These are phyloP conservation scores for Fusarium xylarioides DNA, from an alignment of 2,329 filamentous ascomycete species.

Conservation along the genomic window DNA sequence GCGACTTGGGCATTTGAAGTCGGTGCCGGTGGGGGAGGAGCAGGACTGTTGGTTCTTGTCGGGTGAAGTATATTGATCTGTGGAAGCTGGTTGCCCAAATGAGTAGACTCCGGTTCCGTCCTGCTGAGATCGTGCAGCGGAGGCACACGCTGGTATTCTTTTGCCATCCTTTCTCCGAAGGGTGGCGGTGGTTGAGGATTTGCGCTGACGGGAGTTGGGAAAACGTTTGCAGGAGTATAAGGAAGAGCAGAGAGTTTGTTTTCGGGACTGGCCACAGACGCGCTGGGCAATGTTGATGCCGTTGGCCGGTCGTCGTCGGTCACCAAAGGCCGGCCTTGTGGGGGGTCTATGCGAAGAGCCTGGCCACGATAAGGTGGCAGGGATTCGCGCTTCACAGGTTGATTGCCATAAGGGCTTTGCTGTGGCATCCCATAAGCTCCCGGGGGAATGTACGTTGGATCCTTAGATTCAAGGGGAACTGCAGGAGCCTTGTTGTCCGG, in stretches of 20 bases:
- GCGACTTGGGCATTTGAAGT: constrained; percentile 61
- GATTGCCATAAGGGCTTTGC: constrained; percentile 50
- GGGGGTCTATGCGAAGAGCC: constrained; percentile 69
- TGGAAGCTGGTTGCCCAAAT: constrained; percentile 61
- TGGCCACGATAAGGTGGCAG: constrained; percentile 69
- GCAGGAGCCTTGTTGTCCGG: constrained; percentile 73
- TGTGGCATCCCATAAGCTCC: constrained; percentile 71
- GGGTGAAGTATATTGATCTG: constrained; percentile 67
- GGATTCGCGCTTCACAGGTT: constrained; percentile 63
- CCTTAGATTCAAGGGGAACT: constrained; percentile 85
- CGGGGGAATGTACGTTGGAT: constrained; percentile 69
- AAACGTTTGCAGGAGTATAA: constrained; percentile 63
- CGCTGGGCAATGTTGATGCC: constrained; percentile 67
- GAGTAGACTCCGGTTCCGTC: constrained; percentile 63
- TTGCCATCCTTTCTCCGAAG: constrained; percentile 60
- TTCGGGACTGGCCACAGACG: constrained; percentile 66
- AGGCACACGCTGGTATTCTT: constrained; percentile 69
- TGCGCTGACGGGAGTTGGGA: constrained; percentile 71
- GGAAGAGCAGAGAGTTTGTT: constrained; percentile 69
- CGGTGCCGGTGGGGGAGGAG: constrained; percentile 49
- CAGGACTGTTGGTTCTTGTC: constrained; percentile 59
- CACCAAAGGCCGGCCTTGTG: constrained; percentile 64
- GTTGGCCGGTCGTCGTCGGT: constrained; percentile 68
- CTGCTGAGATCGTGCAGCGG: constrained; percentile 68
- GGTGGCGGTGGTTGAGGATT: constrained; percentile 54